Base-by-base conservation (phyloP, 2,329 filamentous ascomycete species). In the Metarhizium humberi region DNA sequence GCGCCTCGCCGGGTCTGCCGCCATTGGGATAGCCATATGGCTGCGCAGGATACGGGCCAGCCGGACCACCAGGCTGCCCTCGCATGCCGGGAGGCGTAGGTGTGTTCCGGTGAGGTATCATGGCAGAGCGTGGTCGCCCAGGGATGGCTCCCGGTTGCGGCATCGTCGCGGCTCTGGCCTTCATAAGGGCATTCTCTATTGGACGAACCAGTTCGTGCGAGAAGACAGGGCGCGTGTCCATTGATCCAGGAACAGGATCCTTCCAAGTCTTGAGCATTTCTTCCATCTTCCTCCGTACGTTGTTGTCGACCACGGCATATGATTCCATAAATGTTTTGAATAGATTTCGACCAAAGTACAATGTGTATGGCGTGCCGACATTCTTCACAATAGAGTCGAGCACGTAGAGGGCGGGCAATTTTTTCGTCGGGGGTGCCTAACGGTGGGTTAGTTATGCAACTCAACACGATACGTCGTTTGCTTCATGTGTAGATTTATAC, bases 251-350 rank as follows among this genome's bases (percentile, higher is more conserved):
- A 14, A 97, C 91, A 2, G 94, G 90, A 65, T 96, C 90, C 72
- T 96, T 97, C 94, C 94, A 99, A 1, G 94, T 99, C 71, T 89
- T 91, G 63, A 99, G 78, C 87, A 99, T 92, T 71, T 95, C 92
- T 68, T 97, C 94, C 82, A 99, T 88, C 71, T 95, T 95, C 62
- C 86, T 86, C 60, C 94, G 85, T 25, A 92, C 91, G 57, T 80
- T 79, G 59, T 82, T 81, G 64, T 96, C 91, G 59, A 97, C 92
- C 57, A 95, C 82, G 3, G 88, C 88, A 69, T 97, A 99, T 42
- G 94, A 89, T 65, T 95, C 90, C 91, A 97, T 96, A 68, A 96
- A 99, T 4, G 90, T 97, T 63, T 86, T 83, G 72, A 92, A 97
- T 43, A 99, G 82, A 66, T 92, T 92, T 45, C 90, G 86, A 53